Conservation (phyloP, 2,329 filamentous ascomycete genomes). For the Lojkania enalia region DNA sequence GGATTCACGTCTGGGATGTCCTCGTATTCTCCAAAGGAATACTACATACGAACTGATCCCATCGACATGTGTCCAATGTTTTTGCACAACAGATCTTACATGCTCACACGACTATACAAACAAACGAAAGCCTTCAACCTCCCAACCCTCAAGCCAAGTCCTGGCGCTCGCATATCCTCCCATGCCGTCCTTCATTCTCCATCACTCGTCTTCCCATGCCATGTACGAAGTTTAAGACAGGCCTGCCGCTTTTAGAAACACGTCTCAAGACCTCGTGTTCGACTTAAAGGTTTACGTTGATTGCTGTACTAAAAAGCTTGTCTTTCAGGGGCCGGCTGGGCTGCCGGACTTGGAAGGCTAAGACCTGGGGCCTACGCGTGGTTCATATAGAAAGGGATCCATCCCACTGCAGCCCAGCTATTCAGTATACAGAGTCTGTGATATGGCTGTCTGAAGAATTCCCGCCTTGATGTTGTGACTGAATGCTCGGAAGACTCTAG, state of each 20-base stretch:
- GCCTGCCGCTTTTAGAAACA: neutral
- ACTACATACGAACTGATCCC: too few relatives aligned
- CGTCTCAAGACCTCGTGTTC: conserved; percentile 2
- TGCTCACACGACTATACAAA: neutral
- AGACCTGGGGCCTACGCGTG: too few relatives aligned
- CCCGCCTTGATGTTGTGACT: too few relatives aligned
- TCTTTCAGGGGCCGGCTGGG: conserved; percentile 17
- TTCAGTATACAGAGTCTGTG: too few relatives aligned
- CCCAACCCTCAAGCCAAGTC: neutral
- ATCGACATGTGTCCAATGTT: too few relatives aligned
- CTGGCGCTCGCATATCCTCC: neutral
- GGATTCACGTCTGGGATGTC: too few relatives aligned
- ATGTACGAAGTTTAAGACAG: neutral
- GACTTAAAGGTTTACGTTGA: conserved; percentile 33
- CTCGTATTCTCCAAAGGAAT: too few relatives aligned
- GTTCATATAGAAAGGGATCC: too few relatives aligned
- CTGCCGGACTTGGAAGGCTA: conserved; percentile 1
- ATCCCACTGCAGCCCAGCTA: too few relatives aligned
- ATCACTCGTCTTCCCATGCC: neutral
- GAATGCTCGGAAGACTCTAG: too few relatives aligned
- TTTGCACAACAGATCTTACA: too few relatives aligned
- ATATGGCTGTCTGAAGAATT: too few relatives aligned
- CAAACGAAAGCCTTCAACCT: neutral
- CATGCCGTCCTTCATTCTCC: neutral
- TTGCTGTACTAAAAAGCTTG: conserved; percentile 41